phyloP scores from a whole-genome alignment of 176 grass and related monocot genomes.

The Poa pratensis region DNA sequence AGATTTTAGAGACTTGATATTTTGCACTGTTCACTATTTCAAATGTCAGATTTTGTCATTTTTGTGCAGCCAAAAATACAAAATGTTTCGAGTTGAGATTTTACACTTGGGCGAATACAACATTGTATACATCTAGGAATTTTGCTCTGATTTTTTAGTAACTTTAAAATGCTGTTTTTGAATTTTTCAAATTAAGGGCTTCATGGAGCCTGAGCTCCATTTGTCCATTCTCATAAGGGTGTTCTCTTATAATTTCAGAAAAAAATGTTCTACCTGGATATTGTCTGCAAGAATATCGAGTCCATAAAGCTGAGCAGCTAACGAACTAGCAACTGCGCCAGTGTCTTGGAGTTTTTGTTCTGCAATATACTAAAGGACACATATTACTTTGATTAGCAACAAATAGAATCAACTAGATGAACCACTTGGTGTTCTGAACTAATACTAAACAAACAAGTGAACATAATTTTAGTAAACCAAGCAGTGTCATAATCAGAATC shows the following conservation, averaged over 20 bases:
- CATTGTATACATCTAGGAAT: no score
- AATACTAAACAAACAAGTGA: background rate
- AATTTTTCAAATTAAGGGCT: no score
- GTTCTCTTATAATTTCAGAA: background rate
- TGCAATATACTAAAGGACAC: constrained; percentile 57
- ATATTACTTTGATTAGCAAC: constrained; percentile 32
- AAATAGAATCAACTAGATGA: background rate
- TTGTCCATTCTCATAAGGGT: no score
- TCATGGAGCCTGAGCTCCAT: no score
- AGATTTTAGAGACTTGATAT: no score
- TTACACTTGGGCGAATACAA: no score
- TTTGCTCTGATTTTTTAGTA: no score
- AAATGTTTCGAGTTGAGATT: no score
- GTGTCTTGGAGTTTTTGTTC: constrained; percentile 67
- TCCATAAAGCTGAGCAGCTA: constrained; percentile 80
- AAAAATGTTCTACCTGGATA: constrained; percentile 69
- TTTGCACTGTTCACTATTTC: no score
- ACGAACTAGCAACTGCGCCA: constrained; percentile 78
- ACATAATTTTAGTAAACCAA: background rate
- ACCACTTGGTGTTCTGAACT: background rate
- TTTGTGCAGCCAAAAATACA: no score
- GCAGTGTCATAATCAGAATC: background rate
- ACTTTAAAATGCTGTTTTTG: no score
- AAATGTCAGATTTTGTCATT: no score
- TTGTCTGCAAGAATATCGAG: constrained; percentile 82